Evolutionary conservation across 352 stramenopile genomes (phyloP), one percentile per base, ranked within the genome.

Genomic region (Elongisporangium undulatum): DNA sequence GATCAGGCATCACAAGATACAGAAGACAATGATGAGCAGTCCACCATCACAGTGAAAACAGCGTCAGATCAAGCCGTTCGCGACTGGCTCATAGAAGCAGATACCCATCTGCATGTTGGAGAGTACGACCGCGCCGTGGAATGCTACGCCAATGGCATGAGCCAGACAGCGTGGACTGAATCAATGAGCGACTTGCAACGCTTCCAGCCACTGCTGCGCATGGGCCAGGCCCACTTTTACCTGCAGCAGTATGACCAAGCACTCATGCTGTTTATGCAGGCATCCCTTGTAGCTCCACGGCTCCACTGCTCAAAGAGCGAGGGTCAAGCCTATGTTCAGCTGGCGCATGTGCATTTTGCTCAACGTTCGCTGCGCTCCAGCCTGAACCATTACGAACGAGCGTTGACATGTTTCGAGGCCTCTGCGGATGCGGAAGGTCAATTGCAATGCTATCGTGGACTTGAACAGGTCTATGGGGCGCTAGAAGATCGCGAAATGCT

Each of bases 171-270:
- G 2, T 88, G 79, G 70, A 59, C 69, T 10, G 58, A 79, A 12
- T 53, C 69, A 15, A 85, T 91, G 71, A 51, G 59, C 9, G 8
- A 62, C 1, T 15, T 21, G 2, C 60, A 79, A 59, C 38, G 70
- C 48, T 52, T 71, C 6, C 51, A 72, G 17, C 26, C 90, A 0
- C 61, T 82, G 26, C 45, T 74, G 21, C 74, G 73, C 26, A 70
- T 82, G n/a, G 79, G 72, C 0, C 55, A 69, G 55, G 64, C 67
- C 39, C 65, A 61, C 1, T 76, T 77, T 17, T 41, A 56, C 0
- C 52, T 89, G n/a, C 49, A 72, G n/a, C 75, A 80, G 3, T 66
- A 74, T 23, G 82, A 92, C 12, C 72, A 85, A 51, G 74, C 82
- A 9, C 34, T 86, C 2, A 55, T 71, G 7, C 63, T 74, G 49